Conservation (phyloP, 345 rosid species). For the Eucalyptus lansdowneana region DNA sequence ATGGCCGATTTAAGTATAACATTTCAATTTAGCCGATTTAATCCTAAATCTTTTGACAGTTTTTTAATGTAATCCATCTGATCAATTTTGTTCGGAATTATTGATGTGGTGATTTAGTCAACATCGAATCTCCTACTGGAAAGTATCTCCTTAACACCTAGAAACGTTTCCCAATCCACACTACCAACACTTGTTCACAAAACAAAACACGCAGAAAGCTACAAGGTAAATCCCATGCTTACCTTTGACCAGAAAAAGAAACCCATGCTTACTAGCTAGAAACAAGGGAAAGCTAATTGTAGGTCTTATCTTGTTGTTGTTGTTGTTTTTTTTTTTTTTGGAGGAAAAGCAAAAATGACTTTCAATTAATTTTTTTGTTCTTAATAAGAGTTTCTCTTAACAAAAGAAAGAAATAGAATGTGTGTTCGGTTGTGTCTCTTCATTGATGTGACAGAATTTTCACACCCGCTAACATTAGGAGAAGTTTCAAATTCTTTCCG, state of each 20-base stretch:
- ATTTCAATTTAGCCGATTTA: accelerated
- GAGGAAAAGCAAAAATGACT: neutral
- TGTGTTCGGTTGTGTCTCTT: no score
- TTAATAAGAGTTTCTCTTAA: neutral
- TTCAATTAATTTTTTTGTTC: no score
- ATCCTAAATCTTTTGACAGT: neutral
- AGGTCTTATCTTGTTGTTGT: neutral
- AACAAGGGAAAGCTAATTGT: neutral
- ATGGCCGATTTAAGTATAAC: accelerated
- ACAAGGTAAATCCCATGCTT: neutral
- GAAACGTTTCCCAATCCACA: neutral
- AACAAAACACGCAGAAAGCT: neutral
- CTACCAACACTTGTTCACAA: neutral
- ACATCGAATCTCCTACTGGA: accelerated
- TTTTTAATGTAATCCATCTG: accelerated
- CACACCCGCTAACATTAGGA: neutral
- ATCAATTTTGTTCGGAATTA: accelerated
- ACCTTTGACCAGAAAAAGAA: neutral
- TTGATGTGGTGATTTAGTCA: neutral
- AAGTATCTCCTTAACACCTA: no score
- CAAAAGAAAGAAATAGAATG: no score
- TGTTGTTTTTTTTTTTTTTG: accelerated
- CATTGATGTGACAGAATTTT: no score
- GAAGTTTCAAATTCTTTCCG: no score
- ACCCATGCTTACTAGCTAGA: neutral